Evolutionary conservation across 2,329 filamentous ascomycete genomes (phyloP).

Genomic region (Neoascochyta sp.): DNA sequence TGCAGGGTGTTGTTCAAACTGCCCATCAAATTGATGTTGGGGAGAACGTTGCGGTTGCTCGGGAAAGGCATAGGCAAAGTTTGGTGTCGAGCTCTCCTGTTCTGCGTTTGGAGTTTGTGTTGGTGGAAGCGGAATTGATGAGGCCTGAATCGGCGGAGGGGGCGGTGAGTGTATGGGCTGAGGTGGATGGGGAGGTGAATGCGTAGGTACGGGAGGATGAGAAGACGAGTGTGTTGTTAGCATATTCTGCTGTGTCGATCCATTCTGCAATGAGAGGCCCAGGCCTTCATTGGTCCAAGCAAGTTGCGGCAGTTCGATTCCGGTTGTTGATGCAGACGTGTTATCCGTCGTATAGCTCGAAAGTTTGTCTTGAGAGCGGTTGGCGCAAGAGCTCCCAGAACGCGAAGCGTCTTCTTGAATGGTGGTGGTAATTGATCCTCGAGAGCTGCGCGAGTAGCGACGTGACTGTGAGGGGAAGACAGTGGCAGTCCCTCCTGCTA

Average conservation of each 20-base stretch:
- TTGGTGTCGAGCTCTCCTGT: slow-evolving; percentile 1
- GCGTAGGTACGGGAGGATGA: slow-evolving; percentile 19
- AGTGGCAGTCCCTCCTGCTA: slow-evolving; percentile 35
- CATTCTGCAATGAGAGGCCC: slow-evolving; percentile 43
- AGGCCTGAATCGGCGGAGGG: too few species aligned
- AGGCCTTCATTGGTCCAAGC: slow-evolving; percentile 39
- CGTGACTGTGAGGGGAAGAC: slow-evolving; percentile 35
- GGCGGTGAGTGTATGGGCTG: slow-evolving; percentile 49
- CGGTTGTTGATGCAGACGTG: slow-evolving; percentile 19
- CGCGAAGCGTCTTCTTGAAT: slow-evolving; percentile 33
- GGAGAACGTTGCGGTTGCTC: slow-evolving; percentile 5
- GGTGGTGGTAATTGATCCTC: slow-evolving; percentile 29
- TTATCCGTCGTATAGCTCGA: slow-evolving; percentile 37
- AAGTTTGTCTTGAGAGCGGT: slow-evolving; percentile 27
- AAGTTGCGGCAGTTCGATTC: slow-evolving; percentile 37
- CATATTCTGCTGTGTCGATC: too few species aligned
- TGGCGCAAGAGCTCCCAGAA: slow-evolving; percentile 31
- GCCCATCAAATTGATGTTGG: slow-evolving; percentile 10
- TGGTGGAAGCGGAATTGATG: too few species aligned
- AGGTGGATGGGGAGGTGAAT: slow-evolving; percentile 34
- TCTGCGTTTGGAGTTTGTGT: too few species aligned
- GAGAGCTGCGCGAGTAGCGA: slow-evolving; percentile 34
- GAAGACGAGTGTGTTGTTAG: slow-evolving; percentile 26
- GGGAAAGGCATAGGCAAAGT: slow-evolving; percentile 4
- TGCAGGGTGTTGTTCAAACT: slow-evolving; percentile 21